Evolutionary conservation across 1,284 basidiomycete genomes (phyloP), one percentile per base, ranked within the genome.

Genomic region (Vanrija sp.): DNA sequence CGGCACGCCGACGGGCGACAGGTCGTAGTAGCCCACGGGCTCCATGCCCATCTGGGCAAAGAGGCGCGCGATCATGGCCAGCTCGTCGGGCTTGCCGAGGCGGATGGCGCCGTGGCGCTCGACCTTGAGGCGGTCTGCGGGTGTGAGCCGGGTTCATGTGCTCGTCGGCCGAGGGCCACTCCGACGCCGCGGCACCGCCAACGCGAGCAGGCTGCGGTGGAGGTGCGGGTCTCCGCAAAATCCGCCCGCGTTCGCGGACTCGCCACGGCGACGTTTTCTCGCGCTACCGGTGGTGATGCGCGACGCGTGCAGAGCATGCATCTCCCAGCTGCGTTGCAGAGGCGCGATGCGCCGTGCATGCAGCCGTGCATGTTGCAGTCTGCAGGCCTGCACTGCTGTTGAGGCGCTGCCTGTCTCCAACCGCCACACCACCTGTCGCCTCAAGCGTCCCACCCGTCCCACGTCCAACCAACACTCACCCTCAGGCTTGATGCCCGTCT

Each of bases 61-160:
- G 18, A 77, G 65, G 14, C 74, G 63, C 1, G 75, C 56, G n/a
- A 78, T 68, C 37, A 70, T 66, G 15, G 52, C 39, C 2, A 78
- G 67, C 59, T 78, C 77, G 12, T 64, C 49, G 0, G 66, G 58
- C 18, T 69, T 77, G 22, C 77, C 77, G 1, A 78, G 68, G 8
- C 77, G 71, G 52, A 78, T 77, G 0, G 77, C 77, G 9, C 77
- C 76, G 56, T 78, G 77, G 41, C 76, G 62, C 57, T 77, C 77
- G 35, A 75, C 69, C 22, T 63, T 64, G 25, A 78, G 63, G 8
- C 77, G 64, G 35, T 73, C 75, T 67, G 58, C 22, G 54, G 31
- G 14, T 18, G 14, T 8, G 20, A 37, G 9, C 24, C 12, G 31
- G 31, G 31, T 7, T 31, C 9, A 12, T 31, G 31, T 4, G 15